phyloP scores from a whole-genome alignment of 176 grass and related monocot species.

The Panicum miliaceum region DNA sequence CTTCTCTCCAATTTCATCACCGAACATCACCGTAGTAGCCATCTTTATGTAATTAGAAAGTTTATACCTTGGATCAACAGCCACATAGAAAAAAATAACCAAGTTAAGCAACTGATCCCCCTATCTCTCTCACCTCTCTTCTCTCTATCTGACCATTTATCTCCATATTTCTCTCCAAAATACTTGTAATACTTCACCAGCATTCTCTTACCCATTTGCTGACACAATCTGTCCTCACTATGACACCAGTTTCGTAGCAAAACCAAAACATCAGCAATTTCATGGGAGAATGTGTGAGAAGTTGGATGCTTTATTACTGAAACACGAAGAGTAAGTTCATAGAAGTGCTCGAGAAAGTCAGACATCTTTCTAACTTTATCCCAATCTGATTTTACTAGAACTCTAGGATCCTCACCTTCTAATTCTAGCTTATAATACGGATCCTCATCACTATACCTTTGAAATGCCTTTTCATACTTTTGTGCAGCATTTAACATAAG shows the following conservation, averaged over 20 bases:
- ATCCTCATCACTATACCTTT: neutral
- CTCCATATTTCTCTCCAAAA: too few species aligned
- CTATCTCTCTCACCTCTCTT: neutral
- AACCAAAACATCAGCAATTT: neutral
- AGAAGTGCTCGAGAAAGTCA: neutral
- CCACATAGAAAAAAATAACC: neutral
- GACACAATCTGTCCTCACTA: too few species aligned
- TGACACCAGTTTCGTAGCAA: neutral
- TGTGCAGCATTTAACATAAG: too few species aligned
- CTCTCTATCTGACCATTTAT: neutral
- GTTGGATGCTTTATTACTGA: neutral
- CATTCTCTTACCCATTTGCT: too few species aligned
- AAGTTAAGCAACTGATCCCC: neutral
- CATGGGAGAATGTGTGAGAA: neutral
- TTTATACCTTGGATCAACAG: constrained; percentile 21
- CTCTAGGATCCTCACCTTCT: neutral
- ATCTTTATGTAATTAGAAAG: neutral
- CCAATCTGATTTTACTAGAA: neutral
- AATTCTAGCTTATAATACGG: neutral
- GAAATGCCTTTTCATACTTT: too few species aligned
- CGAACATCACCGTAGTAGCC: neutral
- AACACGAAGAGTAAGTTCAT: neutral
- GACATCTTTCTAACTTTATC: neutral
- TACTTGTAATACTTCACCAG: too few species aligned
- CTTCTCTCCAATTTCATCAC: neutral